These are phyloP conservation scores for Plasmopara viticola DNA, from an alignment of 352 stramenopile genomes.

Conservation along the genomic window DNA sequence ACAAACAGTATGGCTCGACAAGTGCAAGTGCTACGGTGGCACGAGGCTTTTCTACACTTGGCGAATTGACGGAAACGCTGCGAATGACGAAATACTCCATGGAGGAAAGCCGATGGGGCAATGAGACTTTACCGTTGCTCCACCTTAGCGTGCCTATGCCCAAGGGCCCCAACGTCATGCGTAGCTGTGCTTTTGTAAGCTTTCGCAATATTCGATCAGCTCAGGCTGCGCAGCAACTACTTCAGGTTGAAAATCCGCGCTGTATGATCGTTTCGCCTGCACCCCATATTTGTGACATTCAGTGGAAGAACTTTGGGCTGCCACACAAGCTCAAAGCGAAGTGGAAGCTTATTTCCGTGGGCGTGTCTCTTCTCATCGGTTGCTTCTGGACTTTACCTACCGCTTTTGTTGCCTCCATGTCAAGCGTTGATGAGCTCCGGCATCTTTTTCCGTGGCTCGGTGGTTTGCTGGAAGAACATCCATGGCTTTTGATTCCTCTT, in stretches of 20 bases:
- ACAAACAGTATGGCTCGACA: slow-evolving; percentile 18
- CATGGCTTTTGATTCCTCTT: slow-evolving; percentile 44
- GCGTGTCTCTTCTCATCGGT: slow-evolving; percentile 49
- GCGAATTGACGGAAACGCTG: slow-evolving; percentile 24
- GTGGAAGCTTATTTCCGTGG: slow-evolving; percentile 51
- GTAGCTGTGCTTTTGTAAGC: slow-evolving; percentile 60
- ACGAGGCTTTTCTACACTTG: slow-evolving; percentile 19
- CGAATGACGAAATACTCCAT: slow-evolving; percentile 28
- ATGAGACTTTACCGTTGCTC: slow-evolving; percentile 28
- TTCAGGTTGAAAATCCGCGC: slow-evolving; percentile 62
- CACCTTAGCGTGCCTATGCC: slow-evolving; percentile 24
- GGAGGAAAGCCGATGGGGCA: slow-evolving; percentile 15
- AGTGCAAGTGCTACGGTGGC: slow-evolving; percentile 1
- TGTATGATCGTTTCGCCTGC: slow-evolving; percentile 55
- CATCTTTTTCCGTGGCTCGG: slow-evolving; percentile 46
- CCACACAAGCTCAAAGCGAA: slow-evolving; percentile 52
- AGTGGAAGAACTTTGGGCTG: slow-evolving; percentile 77
- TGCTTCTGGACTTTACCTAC: slow-evolving; percentile 79
- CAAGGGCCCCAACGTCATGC: slow-evolving; percentile 51
- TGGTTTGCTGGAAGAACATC: slow-evolving; percentile 34
- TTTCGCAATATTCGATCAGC: slow-evolving; percentile 59
- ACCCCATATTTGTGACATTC: slow-evolving; percentile 57
- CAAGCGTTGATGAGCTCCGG: slow-evolving; percentile 55
- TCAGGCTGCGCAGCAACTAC: slow-evolving; percentile 61
- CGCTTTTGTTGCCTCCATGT: slow-evolving; percentile 69